Conservation (phyloP, 768 basidiomycete species). For the Auriscalpium microsporum region DNA sequence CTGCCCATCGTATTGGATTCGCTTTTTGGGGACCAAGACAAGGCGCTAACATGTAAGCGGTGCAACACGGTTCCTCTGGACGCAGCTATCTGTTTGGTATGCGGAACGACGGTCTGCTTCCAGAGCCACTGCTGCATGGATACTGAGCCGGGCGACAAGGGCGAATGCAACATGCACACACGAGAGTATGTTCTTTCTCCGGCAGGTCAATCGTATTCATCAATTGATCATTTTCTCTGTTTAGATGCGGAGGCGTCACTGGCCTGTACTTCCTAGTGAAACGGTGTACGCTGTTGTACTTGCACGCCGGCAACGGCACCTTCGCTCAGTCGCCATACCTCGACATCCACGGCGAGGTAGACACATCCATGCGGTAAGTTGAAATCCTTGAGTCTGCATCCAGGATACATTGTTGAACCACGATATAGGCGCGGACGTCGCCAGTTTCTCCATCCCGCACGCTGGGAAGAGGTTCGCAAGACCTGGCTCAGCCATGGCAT, state of each 20-base stretch:
- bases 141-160: conserved; percentile 51
- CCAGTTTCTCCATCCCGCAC: conserved; percentile 74
- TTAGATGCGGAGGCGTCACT: conserved; percentile 81
- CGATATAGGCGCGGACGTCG: conserved; percentile 68
- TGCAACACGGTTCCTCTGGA: conserved; percentile 77
- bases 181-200: conserved; percentile 43
- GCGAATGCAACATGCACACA: conserved; percentile 94
- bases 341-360: conserved; percentile 90
- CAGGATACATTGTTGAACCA: not conserved
- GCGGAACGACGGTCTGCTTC: conserved; percentile 81
- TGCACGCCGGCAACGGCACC: conserved; percentile 84
- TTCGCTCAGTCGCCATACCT: conserved; percentile 87
- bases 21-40: conserved; percentile 68
- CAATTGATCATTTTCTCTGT: not conserved
- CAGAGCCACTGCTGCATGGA: conserved; percentile 90
- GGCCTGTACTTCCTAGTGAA: conserved; percentile 91
- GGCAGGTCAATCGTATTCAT: not conserved
- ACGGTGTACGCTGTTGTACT: conserved; percentile 80
- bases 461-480: conserved; percentile 89
- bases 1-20: conserved; percentile 79
- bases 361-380: conserved; percentile 79
- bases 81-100: conserved; percentile 87
- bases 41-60: conserved; percentile 60
- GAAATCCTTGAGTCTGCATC: not conserved
- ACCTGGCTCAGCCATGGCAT: conserved; percentile 87